Evolutionary conservation across 768 basidiomycete species (phyloP), one percentile per base, ranked within the genome.

Genomic region (Sporobolomyces roseus): DNA sequence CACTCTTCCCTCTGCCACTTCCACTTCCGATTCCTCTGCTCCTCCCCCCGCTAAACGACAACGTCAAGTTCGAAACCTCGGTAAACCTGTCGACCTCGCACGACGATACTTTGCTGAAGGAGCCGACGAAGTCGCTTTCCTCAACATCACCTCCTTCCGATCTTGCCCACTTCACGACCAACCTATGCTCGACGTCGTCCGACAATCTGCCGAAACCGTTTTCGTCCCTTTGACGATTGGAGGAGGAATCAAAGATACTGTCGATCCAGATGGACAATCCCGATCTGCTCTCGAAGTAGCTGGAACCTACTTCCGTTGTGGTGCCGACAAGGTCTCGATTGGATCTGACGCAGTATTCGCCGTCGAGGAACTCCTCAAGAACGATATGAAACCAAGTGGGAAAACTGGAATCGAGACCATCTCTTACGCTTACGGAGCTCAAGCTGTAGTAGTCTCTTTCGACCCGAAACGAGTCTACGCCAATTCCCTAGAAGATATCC

Each of bases 61-160:
- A 46, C 65, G 74, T 6, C 66, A 72, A 36, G 96, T 99, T 17
- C 88, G 94, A 74, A 98, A 99, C 79, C 87, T 99, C 55, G 96
- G 96, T 59, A 98, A 96, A 80, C 96, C 96, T 25, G 91, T 99
- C 75, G 86, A 90, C 33, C 86, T 98, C 67, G 88, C 93, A 3
- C 84, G 83, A 54, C 86, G 85, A 72, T 98, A 99, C 81, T 98
- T 88, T 80, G 78, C 81, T 16, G 85, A 86, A 36, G 93, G 93
- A 36, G 94, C 94, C 52, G 96, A 99, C 79, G 96, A 99, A 80
- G 83, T 99, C 41, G 96, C 92, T 78, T 86, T 99, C 71, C 88
- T 99, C 78, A 99, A 99, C 80, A 99, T 99, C 83, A 99, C 96
- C 21, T 96, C 94, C 70, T 99, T 99, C 85, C 90, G 96, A 69